Evolutionary conservation across 2,329 filamentous ascomycete genomes (phyloP), one percentile per base, ranked within the genome.

Genomic region (Dactylonectria estremocensis): DNA sequence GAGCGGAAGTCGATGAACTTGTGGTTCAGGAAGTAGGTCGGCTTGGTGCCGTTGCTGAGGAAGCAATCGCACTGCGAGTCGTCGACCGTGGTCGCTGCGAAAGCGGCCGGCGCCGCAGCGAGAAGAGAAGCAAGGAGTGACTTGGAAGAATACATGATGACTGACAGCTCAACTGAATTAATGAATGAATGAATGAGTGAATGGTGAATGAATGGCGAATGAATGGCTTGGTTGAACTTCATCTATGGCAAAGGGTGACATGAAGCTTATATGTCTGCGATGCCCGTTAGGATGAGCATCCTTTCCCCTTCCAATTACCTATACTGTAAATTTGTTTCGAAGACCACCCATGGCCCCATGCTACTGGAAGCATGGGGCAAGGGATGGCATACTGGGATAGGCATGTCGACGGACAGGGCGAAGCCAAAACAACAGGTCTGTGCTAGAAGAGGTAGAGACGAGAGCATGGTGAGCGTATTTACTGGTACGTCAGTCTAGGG

Each of bases 1-100:
- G 71, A 76, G n/a, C 77, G 77, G 68, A 78, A 79, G 72, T 79
- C 77, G 65, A 71, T 76, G 65, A 78, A 79, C 14, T 70, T 65
- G 49, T 77, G 76, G 18, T 64, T 62, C 5, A 61, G 64, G 64
- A 72, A 79, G 68, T 77, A 77, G 9, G 67, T 71, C 7, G 76
- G 71, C 20, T 61, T 68, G 18, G 67, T 63, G 10, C 74, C 75
- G 20, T 76, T 70, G 8, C 69, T 76, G 16, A 78, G 61, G n/a
- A 77, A 79, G 59, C 77, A 79, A 59, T 79, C 77, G 62, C 77
- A 79, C 43, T 74, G 48, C 10, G 72, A 69, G 53, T 74, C 69
- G 33, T 76, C 69, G 49, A 68, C 67, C 4, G 59, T 48, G 20
- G 64, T 60, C 2, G 50, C 55, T n/a, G 60, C 72, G 31, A 76